These are phyloP conservation scores for Candolleomyces eurysporus DNA, from an alignment of 768 basidiomycete genomes.

Conservation along the genomic window DNA sequence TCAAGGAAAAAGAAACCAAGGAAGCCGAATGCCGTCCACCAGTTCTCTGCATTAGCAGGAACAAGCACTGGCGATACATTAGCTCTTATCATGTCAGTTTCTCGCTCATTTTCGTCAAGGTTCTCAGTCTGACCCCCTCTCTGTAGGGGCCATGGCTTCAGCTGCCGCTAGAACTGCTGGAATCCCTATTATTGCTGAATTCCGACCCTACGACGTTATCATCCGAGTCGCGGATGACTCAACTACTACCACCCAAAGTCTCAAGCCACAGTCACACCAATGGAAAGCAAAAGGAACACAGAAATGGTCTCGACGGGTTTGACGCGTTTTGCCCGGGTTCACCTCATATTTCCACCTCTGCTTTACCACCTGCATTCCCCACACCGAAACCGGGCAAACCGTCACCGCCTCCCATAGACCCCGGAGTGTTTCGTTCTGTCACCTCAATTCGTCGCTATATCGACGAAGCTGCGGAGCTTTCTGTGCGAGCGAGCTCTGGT, in stretches of 20 bases:
- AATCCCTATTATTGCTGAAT: constrained; percentile 77
- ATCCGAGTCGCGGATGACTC: constrained; percentile 42
- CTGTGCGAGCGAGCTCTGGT: constrained; percentile 84
- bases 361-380: constrained; percentile 46
- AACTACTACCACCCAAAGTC: constrained; percentile 27
- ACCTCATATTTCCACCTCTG: constrained; percentile 32
- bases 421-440: constrained; percentile 80
- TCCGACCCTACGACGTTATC: constrained; percentile 67
- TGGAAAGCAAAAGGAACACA: constrained; percentile 44
- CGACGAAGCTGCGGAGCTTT: constrained; percentile 87
- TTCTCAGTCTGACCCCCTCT: constrained; percentile 13
- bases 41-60: constrained; percentile 83
- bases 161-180: constrained; percentile 81
- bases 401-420: constrained; percentile 84
- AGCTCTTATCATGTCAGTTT: constrained; percentile 82
- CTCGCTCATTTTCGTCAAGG: constrained; percentile 10
- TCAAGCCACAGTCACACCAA: constrained; percentile 17
- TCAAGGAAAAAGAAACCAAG: constrained; percentile 41
- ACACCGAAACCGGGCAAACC: constrained; percentile 61
- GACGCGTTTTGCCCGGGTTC: constrained; percentile 44
- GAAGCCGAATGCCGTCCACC: constrained; percentile 52
- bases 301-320: constrained; percentile 35
- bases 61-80: constrained; percentile 94
- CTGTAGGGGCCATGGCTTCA: constrained; percentile 88
- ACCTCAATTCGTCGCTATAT: constrained; percentile 75